Conservation (phyloP, 2,329 filamentous ascomycete genomes). For the Trichoderma arundinaceum region DNA sequence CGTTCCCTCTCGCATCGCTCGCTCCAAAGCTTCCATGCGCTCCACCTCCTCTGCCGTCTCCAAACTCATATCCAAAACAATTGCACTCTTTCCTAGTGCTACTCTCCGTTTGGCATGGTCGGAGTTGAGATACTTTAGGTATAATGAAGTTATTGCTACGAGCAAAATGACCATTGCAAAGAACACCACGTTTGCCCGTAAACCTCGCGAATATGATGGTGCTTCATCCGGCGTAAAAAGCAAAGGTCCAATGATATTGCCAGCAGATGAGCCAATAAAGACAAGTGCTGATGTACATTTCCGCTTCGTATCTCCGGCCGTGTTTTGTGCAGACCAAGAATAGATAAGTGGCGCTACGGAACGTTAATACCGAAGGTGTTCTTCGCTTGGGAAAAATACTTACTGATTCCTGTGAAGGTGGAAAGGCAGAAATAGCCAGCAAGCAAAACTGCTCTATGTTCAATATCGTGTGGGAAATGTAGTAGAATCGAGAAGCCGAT, state of each 20-base stretch:
- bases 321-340: slow-evolving; percentile 66
- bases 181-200: slow-evolving; percentile 65
- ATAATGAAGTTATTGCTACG: slow-evolving; percentile 49
- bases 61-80: slow-evolving; percentile 65
- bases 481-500: slow-evolving; percentile 61
- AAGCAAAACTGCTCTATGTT: slow-evolving; percentile 56
- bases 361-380: slow-evolving; percentile 31
- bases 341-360: slow-evolving; percentile 60
- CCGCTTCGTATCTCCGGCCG: slow-evolving; percentile 72
- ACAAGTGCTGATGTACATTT: slow-evolving; percentile 69
- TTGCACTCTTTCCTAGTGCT: slow-evolving; percentile 63
- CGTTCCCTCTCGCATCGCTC: slow-evolving; percentile 33
- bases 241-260: slow-evolving; percentile 70
- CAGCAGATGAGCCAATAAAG: slow-evolving; percentile 68
- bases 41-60: slow-evolving; percentile 53
- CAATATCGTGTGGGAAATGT: slow-evolving; percentile 51
- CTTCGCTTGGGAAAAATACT: slow-evolving; percentile 36
- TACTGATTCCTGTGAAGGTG: slow-evolving; percentile 56
- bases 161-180: slow-evolving; percentile 65
- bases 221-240: slow-evolving; percentile 62
- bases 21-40: slow-evolving; percentile 43
- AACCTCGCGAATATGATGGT: slow-evolving; percentile 53
- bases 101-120: slow-evolving; percentile 60
- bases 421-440: slow-evolving; percentile 64
- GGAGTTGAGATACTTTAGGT: slow-evolving; percentile 60